Evolutionary conservation across 164 flowering plant species (phyloP).

Genomic region (Aristolochia fimbriata): DNA sequence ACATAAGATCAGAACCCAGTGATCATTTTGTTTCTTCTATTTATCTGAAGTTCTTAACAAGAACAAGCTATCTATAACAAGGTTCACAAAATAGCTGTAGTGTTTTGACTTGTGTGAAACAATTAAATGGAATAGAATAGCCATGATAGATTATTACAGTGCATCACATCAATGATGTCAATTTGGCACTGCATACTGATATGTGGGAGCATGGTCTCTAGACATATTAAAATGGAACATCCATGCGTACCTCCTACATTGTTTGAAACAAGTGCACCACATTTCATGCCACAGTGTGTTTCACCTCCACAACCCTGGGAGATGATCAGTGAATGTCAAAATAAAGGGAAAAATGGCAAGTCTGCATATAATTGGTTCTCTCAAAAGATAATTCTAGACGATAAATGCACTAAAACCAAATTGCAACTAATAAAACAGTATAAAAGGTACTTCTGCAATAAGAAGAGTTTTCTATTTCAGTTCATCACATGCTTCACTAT

Average conservation of each 20-base stretch:
- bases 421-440: not conserved
- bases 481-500: too few species aligned
- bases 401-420: not conserved
- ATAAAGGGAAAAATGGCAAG: too few species aligned
- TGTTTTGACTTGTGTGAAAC: too few species aligned
- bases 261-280: constrained; percentile 9
- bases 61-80: too few species aligned
- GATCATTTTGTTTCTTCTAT: too few species aligned
- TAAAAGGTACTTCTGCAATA: too few species aligned
- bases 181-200: not conserved
- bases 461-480: too few species aligned
- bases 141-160: not conserved
- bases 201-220: not conserved
- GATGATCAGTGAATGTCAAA: not conserved
- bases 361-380: too few species aligned
- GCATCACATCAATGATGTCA: not conserved
- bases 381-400: too few species aligned
- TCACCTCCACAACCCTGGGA: constrained; percentile 8
- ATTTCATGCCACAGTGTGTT: constrained; percentile 8
- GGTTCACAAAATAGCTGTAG: too few species aligned
- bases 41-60: too few species aligned
- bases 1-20: constrained; percentile 2
- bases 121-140: too few species aligned
- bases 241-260: constrained; percentile 6
- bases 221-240: not conserved